Evolutionary conservation across 176 grass and related monocot species (phyloP).

Genomic region (Hordeum marinum): DNA sequence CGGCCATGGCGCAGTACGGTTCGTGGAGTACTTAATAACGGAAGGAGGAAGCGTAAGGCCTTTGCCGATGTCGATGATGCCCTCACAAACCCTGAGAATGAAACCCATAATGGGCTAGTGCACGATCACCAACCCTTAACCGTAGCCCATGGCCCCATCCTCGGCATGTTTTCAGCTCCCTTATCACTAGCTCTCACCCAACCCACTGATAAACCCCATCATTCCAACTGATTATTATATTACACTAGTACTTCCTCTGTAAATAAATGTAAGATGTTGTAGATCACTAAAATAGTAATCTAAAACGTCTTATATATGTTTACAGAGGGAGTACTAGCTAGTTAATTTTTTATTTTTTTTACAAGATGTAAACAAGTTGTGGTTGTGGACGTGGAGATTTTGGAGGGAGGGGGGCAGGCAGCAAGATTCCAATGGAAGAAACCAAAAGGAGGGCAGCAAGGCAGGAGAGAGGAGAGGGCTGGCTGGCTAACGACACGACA

Average conservation of each 20-base stretch:
- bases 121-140: constrained; percentile 42
- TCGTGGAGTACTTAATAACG: not conserved
- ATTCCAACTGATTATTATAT: not conserved
- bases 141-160: constrained; percentile 21
- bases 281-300: too few relatives aligned
- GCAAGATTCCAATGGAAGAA: constrained; percentile 44
- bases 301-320: too few relatives aligned
- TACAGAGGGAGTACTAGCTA: not conserved
- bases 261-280: too few relatives aligned
- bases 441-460: constrained; percentile 30
- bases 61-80: constrained; percentile 34
- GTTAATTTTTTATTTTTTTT: not conserved
- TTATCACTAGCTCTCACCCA: constrained; percentile 27
- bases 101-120: constrained; percentile 9
- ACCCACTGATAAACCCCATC: constrained; percentile 37
- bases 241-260: not conserved
- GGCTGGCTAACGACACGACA: constrained; percentile 30
- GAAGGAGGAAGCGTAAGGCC: constrained; percentile 37
- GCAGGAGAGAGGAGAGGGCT: not conserved
- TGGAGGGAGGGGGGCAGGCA: not conserved
- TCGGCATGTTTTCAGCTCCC: constrained; percentile 2
- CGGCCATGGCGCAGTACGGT: not conserved
- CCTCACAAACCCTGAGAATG: not conserved
- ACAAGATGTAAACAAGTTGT: not conserved
- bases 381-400: not conserved